phyloP scores from a whole-genome alignment of 1,139 yeast species.

The Geotrichum europaeum region DNA sequence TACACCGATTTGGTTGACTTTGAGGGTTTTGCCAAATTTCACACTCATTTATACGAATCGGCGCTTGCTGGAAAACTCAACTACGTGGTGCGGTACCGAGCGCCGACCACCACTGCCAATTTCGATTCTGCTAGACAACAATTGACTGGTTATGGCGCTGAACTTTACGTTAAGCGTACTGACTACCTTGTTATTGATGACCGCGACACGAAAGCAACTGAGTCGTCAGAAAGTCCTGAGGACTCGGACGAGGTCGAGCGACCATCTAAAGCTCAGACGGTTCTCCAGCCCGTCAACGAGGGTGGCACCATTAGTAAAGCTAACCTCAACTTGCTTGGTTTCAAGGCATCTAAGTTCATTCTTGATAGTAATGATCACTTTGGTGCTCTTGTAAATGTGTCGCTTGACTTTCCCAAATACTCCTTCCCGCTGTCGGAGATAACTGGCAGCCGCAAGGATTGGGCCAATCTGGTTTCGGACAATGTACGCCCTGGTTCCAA shows the following conservation, averaged over 20 bases:
- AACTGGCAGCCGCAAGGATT: conserved; percentile 21
- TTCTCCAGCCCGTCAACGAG: conserved; percentile 21
- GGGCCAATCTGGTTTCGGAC: conserved; percentile 23
- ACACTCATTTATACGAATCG: conserved; percentile 52
- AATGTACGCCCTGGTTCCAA: conserved; percentile 33
- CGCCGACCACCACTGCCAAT: conserved; percentile 24
- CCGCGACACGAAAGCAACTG: conserved; percentile 35
- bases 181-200: conserved; percentile 63
- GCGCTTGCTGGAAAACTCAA: conserved; percentile 62
- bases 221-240: conserved; percentile 4
- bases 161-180: conserved; percentile 53
- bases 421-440: conserved; percentile 26
- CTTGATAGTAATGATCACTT: conserved; percentile 28
- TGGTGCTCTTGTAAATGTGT: conserved; percentile 30
- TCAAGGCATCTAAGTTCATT: conserved; percentile 32
- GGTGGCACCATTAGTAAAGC: conserved; percentile 24
- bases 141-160: conserved; percentile 64
- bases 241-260: conserved; percentile 18
- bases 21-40: conserved; percentile 48
- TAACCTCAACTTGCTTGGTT: conserved; percentile 31
- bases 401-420: conserved; percentile 35
- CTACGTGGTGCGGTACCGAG: conserved; percentile 69
- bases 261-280: conserved; percentile 13
- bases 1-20: conserved; percentile 47
- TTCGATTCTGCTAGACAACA: conserved; percentile 30